Evolutionary conservation across 495 filamentous ascomycete species (phyloP), one percentile per base, ranked within the genome.

Genomic region (Lasiosphaeria hispida): DNA sequence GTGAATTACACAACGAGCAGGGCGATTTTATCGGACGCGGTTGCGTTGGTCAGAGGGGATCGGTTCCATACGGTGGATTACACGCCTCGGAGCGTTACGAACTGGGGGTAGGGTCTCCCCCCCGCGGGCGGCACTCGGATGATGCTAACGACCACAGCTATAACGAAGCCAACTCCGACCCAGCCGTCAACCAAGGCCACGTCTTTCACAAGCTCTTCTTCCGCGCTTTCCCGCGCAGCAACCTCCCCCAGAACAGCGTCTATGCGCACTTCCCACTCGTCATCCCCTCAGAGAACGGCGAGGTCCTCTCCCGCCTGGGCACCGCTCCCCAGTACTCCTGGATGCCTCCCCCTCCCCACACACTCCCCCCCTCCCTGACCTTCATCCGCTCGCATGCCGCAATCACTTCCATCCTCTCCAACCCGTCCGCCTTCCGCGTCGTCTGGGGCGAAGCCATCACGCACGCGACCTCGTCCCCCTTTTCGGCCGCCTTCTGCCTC

Each of bases 251-350:
- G 19, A 86, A 90, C 72, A 89, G 86, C 3, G 81, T 90, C 62
- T 39, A 85, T 87, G 70, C 90, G 84, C 69, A 88, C 87, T n/a
- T 86, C 69, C 88, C 88, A 3, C 84, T 92, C 73, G 88, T 87
- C 14, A 81, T 88, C 30, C 87, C 88, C 9, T 63, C 71, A 34
- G 87, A 91, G 72, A 91, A 89, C 70, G 72, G 72, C 17, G 89
- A 90, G 58, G 88, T 63, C 43, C 82, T 84, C 68, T 83, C 83
- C 64, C 65, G 73, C 36, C 80, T 91, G 6, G 80, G 79, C 17
- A 77, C 80, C 49, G 82, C 85, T 54, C 71, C 80, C 14, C 74
- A 88, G 57, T 92, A 87, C 72, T 83, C 82, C 44, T 90, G 78
- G 61, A 83, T 85, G 13, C 65, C 67, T 2, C 87, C 87, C 4